Evolutionary conservation across 208 protist genomes (phyloP).

Genomic region (Hexamita inflata): DNA sequence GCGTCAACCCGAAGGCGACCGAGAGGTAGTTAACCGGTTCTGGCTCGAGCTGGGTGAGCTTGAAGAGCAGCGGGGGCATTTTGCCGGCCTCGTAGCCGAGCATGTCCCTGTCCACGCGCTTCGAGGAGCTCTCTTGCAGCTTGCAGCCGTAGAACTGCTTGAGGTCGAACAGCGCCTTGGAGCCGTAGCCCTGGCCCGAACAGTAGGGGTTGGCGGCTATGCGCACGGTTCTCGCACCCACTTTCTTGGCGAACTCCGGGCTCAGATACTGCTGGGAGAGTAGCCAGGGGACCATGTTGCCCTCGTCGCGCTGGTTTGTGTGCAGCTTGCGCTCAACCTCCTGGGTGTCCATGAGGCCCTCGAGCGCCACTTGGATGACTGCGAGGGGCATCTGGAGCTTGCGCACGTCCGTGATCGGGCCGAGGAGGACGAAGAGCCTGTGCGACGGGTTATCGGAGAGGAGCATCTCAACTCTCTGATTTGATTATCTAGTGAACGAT

Average conservation of each 20-base stretch:
- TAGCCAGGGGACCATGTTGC: slow-evolving; percentile 98
- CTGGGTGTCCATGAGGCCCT: slow-evolving; percentile 64
- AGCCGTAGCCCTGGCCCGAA: slow-evolving; percentile 81
- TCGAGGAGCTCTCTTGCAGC: no score
- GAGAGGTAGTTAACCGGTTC: no score
- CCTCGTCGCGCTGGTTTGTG: slow-evolving; percentile 68
- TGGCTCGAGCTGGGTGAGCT: no score
- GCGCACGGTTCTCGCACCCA: slow-evolving; percentile 82
- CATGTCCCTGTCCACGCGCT: no score
- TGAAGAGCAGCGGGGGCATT: no score
- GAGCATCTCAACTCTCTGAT: no score
- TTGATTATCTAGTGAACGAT: no score
- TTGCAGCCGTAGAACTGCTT: slow-evolving; percentile 74
- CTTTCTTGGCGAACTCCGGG: slow-evolving; percentile 67
- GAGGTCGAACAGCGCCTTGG: slow-evolving; percentile 68
- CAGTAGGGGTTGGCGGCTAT: slow-evolving; percentile 92
- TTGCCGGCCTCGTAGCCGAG: no score
- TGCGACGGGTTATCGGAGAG: slow-evolving; percentile 90
- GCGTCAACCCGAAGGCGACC: no score
- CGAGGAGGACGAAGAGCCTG: slow-evolving; percentile 87
- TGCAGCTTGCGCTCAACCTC: slow-evolving; percentile 61
- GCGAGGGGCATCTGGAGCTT: slow-evolving; percentile 80
- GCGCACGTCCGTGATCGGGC: slow-evolving; percentile 34
- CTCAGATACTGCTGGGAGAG: slow-evolving; percentile 67
- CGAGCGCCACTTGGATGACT: slow-evolving; percentile 71